Evolutionary conservation across 306 rosid genomes (phyloP).

Genomic region (Cucumis hystrix): DNA sequence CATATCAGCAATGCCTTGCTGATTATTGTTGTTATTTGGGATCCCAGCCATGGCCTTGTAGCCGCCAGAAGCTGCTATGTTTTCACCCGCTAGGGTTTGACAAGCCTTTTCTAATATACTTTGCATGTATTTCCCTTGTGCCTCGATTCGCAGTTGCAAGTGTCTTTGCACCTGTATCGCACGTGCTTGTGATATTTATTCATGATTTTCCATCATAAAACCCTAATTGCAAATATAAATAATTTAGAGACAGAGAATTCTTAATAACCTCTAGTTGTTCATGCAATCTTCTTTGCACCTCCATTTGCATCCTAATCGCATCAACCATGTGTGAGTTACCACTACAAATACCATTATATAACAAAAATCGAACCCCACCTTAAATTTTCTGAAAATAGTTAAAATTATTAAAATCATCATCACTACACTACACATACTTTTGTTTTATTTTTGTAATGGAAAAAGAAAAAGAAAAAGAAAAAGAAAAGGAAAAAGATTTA

Average conservation of each 20-base stretch:
- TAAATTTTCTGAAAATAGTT: no score
- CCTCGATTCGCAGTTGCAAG: conserved; percentile 87
- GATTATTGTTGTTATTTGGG: conserved; percentile 43
- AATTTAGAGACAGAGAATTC: background rate
- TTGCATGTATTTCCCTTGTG: conserved; percentile 99
- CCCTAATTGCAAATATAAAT: background rate
- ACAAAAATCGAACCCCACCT: background rate
- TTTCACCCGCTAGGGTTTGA: conserved; percentile 70
- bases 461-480: no score
- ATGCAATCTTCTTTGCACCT: conserved; percentile 96
- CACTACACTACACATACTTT: no score
- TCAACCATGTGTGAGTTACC: conserved; percentile 59
- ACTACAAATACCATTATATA: conserved; percentile 7
- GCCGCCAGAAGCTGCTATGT: background rate
- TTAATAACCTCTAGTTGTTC: conserved; percentile 84
- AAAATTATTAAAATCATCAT: no score
- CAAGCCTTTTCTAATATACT: conserved; percentile 93
- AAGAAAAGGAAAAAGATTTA: no score
- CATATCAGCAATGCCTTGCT: background rate
- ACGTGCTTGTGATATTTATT: background rate
- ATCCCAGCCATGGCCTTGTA: background rate
- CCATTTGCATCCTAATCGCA: conserved; percentile 96
- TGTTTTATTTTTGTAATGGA: no score
- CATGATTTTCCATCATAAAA: background rate
- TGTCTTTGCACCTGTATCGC: conserved; percentile 77